phyloP scores from a whole-genome alignment of 306 rosid genomes.

The Acacia crassicarpa region DNA sequence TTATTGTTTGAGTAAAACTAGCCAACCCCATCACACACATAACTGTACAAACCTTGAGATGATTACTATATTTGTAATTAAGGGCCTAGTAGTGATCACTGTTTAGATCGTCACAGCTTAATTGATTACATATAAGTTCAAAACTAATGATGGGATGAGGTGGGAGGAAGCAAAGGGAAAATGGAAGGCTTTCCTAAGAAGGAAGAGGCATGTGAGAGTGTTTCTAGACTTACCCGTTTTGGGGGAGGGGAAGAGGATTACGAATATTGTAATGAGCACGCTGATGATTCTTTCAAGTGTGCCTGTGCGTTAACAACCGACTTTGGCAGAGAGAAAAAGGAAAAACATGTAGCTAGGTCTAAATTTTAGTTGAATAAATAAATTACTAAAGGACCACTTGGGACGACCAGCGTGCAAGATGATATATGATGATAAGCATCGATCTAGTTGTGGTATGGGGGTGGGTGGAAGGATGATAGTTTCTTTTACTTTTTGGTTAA shows the following conservation, averaged over 20 bases:
- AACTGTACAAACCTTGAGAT: conserved; percentile 14
- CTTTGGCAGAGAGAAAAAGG: background rate
- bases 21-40: background rate
- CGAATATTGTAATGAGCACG: conserved; percentile 14
- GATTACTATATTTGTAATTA: background rate
- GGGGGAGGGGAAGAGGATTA: conserved; percentile 24
- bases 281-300: conserved; percentile 25
- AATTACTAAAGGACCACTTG: conserved; percentile 23
- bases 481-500: background rate
- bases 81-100: background rate
- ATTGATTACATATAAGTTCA: background rate
- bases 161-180: conserved; percentile 39
- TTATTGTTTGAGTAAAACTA: too few relatives aligned
- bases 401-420: background rate
- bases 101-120: background rate
- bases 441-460: conserved; percentile 15
- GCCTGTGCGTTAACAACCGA: background rate
- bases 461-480: background rate
- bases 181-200: conserved; percentile 35
- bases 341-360: background rate
- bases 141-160: conserved; percentile 29
- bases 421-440: conserved; percentile 43
- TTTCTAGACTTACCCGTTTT: conserved; percentile 49
- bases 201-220: conserved; percentile 29
- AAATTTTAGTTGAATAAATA: conserved; percentile 23